Percentiles rank a stretch among this genome's conserved stretches.
Conservation (phyloP, 192 early-diverging fungal species). For the Linnemannia zychae region DNA sequence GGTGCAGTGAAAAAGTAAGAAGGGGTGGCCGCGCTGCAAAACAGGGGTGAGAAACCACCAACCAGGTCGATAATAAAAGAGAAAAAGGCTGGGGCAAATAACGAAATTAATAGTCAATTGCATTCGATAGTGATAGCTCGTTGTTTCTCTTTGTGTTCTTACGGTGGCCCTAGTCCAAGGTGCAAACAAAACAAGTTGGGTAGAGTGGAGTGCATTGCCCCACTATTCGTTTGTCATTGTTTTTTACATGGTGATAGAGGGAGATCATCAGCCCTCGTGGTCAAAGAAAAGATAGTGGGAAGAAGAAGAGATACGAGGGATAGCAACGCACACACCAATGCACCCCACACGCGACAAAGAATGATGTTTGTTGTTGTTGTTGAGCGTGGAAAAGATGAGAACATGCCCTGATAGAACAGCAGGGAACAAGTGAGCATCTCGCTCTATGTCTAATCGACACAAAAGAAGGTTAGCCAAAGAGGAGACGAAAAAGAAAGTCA, state of each 20-base stretch:
- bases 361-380: neutral
- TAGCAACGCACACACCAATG: neutral
- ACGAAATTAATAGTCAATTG: neutral
- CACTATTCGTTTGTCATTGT: too few relatives aligned
- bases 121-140: neutral
- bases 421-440: neutral
- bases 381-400: neutral
- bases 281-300: neutral
- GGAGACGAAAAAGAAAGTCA: neutral
- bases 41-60: neutral
- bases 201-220: too few relatives aligned
- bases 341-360: neutral
- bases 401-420: neutral
- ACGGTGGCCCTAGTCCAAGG: too few relatives aligned
- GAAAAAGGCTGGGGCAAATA: slow-evolving; percentile 3
- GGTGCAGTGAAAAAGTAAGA: neutral
- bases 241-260: too few relatives aligned
- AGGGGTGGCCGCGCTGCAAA: neutral
- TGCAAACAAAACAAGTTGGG: too few relatives aligned
- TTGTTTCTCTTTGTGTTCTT: neutral
- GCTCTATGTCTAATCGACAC: neutral
- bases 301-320: neutral
- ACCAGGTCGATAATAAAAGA: neutral
- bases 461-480: neutral
- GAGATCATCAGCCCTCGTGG: too few relatives aligned